Conservation (phyloP, 352 stramenopile species). For the Pythium monospermum region DNA sequence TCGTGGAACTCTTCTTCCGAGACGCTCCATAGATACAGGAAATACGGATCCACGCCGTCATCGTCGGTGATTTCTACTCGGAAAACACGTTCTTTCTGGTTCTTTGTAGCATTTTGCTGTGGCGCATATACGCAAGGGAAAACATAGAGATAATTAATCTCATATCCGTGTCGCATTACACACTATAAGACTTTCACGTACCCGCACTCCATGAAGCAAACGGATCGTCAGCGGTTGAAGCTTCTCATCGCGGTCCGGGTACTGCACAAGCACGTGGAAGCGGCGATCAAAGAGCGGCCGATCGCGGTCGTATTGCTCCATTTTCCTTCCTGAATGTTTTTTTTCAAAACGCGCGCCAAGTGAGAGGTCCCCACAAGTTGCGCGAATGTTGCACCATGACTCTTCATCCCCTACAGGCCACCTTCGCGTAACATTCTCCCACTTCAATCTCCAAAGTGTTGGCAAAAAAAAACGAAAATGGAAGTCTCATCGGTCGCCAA, state of each 20-base stretch:
- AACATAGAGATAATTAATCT: too few relatives aligned
- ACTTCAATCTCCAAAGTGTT: slow-evolving; percentile 12
- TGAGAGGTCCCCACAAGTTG: background rate
- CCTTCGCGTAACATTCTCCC: slow-evolving; percentile 8
- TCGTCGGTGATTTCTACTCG: slow-evolving; percentile 93
- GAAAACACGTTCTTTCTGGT: slow-evolving; percentile 86
- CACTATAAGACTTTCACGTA: too few relatives aligned
- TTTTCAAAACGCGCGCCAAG: slow-evolving; percentile 22
- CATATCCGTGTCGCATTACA: too few relatives aligned
- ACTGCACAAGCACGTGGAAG: slow-evolving; percentile 82
- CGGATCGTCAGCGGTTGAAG: slow-evolving; percentile 68
- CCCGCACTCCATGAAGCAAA: slow-evolving; percentile 66
- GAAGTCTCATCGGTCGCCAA: too few relatives aligned
- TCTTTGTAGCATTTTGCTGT: slow-evolving; percentile 68
- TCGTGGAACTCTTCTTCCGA: slow-evolving; percentile 94
- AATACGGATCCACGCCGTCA: slow-evolving; percentile 88
- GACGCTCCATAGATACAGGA: slow-evolving; percentile 91
- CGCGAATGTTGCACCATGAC: slow-evolving; percentile 4
- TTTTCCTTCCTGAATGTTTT: slow-evolving; percentile 26
- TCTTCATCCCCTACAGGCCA: slow-evolving; percentile 2
- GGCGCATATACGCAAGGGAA: too few relatives aligned
- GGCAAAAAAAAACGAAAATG: too few relatives aligned
- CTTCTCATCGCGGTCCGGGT: slow-evolving; percentile 75
- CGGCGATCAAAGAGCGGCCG: slow-evolving; percentile 78
- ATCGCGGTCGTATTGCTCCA: slow-evolving; percentile 81